phyloP scores from a whole-genome alignment of 805 yeast species.

The Lipomyces sp. region DNA sequence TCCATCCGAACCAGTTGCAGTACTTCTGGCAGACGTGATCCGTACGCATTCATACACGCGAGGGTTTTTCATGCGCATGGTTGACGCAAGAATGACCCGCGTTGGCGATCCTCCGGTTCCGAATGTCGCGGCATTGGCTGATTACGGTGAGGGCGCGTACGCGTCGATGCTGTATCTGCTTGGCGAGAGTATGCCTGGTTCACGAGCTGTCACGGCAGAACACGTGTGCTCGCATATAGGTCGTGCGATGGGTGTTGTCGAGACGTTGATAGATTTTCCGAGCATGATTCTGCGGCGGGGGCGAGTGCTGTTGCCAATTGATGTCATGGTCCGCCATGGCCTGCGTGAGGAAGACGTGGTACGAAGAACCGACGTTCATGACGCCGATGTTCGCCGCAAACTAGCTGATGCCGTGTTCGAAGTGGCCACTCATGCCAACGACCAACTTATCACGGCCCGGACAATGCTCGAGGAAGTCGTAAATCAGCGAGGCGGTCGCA shows the following conservation, averaged over 20 bases:
- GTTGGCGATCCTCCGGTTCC: conserved; percentile 54
- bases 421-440: conserved; percentile 76
- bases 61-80: conserved; percentile 60
- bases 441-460: conserved; percentile 73
- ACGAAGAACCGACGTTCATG: conserved; percentile 37
- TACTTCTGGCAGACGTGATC: conserved; percentile 61
- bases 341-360: conserved; percentile 69
- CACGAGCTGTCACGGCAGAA: conserved; percentile 48
- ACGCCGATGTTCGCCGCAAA: conserved; percentile 45
- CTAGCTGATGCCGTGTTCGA: conserved; percentile 67
- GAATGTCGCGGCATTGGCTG: conserved; percentile 62
- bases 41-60: conserved; percentile 55
- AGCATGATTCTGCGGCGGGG: conserved; percentile 60
- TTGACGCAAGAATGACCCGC: conserved; percentile 63
- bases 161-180: conserved; percentile 74
- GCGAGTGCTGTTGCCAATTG: conserved; percentile 66
- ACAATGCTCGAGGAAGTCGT: conserved; percentile 53
- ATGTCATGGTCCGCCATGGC: conserved; percentile 56
- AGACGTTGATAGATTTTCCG: conserved; percentile 62
- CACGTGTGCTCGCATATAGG: conserved; percentile 66
- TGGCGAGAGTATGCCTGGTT: conserved; percentile 54
- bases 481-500: conserved; percentile 47
- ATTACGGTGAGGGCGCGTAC: conserved; percentile 78
- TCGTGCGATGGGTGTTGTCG: conserved; percentile 74
- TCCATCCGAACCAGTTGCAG: conserved; percentile 67